Base-by-base conservation (phyloP, 2,329 filamentous ascomycete species). In the Fusarium piperis region DNA sequence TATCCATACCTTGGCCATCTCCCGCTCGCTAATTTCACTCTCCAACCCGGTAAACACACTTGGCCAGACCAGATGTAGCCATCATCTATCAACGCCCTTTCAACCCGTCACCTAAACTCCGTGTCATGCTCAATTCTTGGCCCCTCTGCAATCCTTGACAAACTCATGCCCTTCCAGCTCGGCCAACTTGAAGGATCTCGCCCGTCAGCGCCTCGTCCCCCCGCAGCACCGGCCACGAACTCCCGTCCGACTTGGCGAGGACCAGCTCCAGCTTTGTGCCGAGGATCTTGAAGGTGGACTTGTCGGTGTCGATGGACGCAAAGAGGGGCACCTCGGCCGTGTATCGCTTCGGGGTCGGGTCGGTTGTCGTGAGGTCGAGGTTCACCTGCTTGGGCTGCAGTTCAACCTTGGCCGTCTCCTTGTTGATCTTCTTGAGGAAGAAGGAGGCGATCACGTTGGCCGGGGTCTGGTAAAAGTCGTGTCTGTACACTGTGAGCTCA, bases 381-480 rank as follows among this genome's bases (percentile, higher is more conserved):
- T 88, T 86, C 57, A 98, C 82, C 52, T 88, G 85, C 53, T 87
- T 85, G 3, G 88, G 78, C 36, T 85, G 81, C 79, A 98, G 95
- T 26, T 88, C 85, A 51, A 98, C 88, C 72, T 88, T 92, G 58
- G 94, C 93, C 28, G 85, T 88, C 26, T 91, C 88, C 83, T 95
- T 97, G 83, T 95, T 90, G 77, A 99, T 97, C 85, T 98, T 98
- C 86, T 98, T 99, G 61, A 98, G 87, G 84, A 97, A 99, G 74
- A 98, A 92, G 10, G 93, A 96, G 3, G 93, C 95, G 73, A 97
- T 97, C 64, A 98, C 93, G 15, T 90, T 91, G 13, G 89, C 89
- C 3, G 92, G 86, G 2, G 96, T 98, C 82, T 99, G 96, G 83
- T 99, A 99, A 83, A 95, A 99, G 82, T 99, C 96, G 79, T 93